Conservation (phyloP, 2,329 filamentous ascomycete species). For the Drechslerella dactyloides region DNA sequence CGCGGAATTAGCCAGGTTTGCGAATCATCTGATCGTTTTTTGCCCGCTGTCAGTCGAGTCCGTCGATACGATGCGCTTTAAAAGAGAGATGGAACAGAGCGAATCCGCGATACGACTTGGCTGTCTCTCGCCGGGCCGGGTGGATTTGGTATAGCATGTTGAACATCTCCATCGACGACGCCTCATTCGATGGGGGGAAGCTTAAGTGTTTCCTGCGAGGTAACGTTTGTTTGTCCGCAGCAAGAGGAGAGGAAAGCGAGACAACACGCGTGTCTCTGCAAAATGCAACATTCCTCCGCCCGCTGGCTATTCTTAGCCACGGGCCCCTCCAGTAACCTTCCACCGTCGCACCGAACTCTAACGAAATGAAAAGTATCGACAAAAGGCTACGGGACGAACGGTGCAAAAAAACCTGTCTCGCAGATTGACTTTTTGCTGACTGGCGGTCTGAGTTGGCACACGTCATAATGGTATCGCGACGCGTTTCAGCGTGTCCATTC, state of each 20-base stretch:
- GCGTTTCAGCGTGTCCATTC: background rate
- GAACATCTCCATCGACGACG: no score
- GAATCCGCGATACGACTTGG: background rate
- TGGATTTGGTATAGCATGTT: no score
- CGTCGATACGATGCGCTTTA: background rate
- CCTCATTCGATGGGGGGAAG: no score
- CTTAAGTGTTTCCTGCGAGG: no score
- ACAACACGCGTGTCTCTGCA: slow-evolving; percentile 32
- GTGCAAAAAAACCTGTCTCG: slow-evolving; percentile 20
- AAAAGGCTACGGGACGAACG: slow-evolving; percentile 10
- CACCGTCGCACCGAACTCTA: slow-evolving; percentile 47
- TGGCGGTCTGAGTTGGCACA: slow-evolving; percentile 12
- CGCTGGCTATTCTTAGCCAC: slow-evolving; percentile 38
- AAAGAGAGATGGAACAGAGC: background rate
- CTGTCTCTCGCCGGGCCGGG: no score
- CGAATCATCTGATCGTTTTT: background rate
- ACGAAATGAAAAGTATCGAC: slow-evolving; percentile 15
- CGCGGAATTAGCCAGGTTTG: background rate
- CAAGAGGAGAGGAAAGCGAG: background rate
- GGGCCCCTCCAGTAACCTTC: slow-evolving; percentile 5
- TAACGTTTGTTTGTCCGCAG: no score
- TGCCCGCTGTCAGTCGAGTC: background rate
- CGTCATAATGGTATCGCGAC: slow-evolving; percentile 30
- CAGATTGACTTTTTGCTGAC: slow-evolving; percentile 1
- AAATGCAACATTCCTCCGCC: slow-evolving; percentile 40